phyloP scores from a whole-genome alignment of 345 rosid species.

The Euphorbia tirucalli region DNA sequence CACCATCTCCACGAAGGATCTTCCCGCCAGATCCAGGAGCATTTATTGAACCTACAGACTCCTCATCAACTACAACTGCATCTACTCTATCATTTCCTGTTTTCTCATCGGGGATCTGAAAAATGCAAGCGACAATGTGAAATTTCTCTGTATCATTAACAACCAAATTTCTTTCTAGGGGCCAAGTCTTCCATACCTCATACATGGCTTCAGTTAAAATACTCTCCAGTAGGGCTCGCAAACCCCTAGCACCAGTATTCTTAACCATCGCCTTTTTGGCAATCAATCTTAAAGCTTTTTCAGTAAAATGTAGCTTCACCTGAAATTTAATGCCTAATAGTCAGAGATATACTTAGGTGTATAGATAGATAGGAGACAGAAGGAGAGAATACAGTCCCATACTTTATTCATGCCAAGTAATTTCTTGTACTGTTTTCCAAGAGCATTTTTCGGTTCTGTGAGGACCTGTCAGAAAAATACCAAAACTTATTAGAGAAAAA shows the following conservation, averaged over 20 bases:
- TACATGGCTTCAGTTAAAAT: constrained; percentile 92
- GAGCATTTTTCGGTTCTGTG: constrained; percentile 86
- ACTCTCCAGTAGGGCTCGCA: constrained; percentile 83
- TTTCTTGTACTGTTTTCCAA: constrained; percentile 92
- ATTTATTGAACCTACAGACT: constrained; percentile 57
- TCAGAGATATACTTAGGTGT: too few species aligned
- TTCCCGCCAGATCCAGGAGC: constrained; percentile 69
- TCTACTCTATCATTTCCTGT: constrained; percentile 65
- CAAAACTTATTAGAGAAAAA: neutral
- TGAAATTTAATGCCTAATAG: constrained; percentile 28
- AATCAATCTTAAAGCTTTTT: constrained; percentile 69
- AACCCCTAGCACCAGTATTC: constrained; percentile 95
- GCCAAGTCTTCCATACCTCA: constrained; percentile 52
- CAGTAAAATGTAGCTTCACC: constrained; percentile 88
- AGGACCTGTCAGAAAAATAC: constrained; percentile 54
- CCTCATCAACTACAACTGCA: constrained; percentile 79
- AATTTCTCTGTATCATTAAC: neutral
- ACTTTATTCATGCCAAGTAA: constrained; percentile 89
- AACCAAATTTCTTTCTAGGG: neutral
- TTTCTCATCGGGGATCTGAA: constrained; percentile 81
- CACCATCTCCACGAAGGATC: constrained; percentile 73
- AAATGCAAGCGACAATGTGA: constrained; percentile 9
- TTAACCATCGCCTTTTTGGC: constrained; percentile 83
- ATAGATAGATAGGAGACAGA: too few species aligned
- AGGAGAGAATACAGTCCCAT: constrained; percentile 22